Evolutionary conservation across 441 rosid genomes (phyloP).

Genomic region (Adansonia grandidieri): DNA sequence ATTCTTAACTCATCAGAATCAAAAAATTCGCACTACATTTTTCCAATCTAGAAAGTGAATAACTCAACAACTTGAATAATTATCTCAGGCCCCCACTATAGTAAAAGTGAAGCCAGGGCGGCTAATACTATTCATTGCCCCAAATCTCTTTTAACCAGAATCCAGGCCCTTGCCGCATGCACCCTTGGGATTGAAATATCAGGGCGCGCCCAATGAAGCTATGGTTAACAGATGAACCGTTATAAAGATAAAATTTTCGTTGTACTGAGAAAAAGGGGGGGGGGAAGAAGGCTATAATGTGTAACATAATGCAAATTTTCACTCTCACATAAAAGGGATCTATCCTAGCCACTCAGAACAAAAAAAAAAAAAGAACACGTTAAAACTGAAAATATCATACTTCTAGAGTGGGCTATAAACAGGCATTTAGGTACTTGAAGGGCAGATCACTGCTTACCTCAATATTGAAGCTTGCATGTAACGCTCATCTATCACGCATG

Average conservation of each 20-base stretch:
- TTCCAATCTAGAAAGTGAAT: neutral
- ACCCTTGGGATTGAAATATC: too few relatives aligned
- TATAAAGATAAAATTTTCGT: neutral
- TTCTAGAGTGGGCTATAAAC: too few relatives aligned
- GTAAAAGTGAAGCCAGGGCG: neutral
- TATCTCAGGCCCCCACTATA: neutral
- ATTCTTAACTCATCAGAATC: neutral
- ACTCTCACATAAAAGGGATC: neutral
- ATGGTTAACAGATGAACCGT: neutral
- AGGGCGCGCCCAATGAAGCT: too few relatives aligned
- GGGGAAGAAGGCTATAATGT: neutral
- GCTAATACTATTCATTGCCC: neutral
- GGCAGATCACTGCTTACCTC: too few relatives aligned
- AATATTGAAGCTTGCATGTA: too few relatives aligned
- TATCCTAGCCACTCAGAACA: neutral
- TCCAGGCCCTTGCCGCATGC: neutral
- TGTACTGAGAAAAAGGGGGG: neutral
- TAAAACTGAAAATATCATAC: neutral
- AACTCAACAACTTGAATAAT: neutral
- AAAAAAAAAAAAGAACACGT: neutral
- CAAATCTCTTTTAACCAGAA: neutral
- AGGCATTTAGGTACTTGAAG: too few relatives aligned
- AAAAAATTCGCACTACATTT: conserved; percentile 5
- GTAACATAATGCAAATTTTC: neutral
- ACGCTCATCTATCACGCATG: too few relatives aligned